Base-by-base conservation (phyloP, 2,329 filamentous ascomycete species). In the Cladosporium sp. region DNA sequence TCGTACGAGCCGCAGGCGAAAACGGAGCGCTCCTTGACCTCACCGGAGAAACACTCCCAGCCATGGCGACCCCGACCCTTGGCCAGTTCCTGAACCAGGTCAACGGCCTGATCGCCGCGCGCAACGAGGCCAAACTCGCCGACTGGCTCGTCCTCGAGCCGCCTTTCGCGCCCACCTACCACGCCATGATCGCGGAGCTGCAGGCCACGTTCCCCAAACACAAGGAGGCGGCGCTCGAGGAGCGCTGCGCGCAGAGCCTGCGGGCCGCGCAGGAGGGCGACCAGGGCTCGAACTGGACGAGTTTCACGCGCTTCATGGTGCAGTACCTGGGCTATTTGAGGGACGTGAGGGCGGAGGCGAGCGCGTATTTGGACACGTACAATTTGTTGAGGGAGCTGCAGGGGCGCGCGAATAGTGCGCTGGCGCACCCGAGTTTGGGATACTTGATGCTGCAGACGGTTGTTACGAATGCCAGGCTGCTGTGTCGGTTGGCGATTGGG, bases 381-480 rank as follows among this genome's bases (percentile, higher is more conserved):
- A 79, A 87, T 53, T 70, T 86, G 62, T 78, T 95, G 51, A 88
- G 83, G 57, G 80, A 79, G 0, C 72, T 95, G 28, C 79, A 91
- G 45, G 87, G 87, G 86, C 86, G 90, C 61, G 93, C 87, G 61
- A 86, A 89, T 22, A 87, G 87, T 16, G 90, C 91, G 0, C 81
- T 96, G 44, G 82, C 84, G 6, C 86, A 95, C 63, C 83, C 86
- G 1, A 84, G 83, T 10, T 84, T 90, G 66, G 92, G 92, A 32
- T 80, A 85, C 31, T 79, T 95, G 62, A 82, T 96, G 61, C 81
- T 96, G 38, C 85, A 89, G 40, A 90, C 89, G 3, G 87, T 89
- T 65, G 84, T 95, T 61, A 86, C 86, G 31, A 80, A 95, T 49
- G 92, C 87, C 32, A 83, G 86, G 60, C 83, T 89, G 7, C 80